phyloP scores from a whole-genome alignment of 2,329 filamentous ascomycete species.

The Moelleriella libera region DNA sequence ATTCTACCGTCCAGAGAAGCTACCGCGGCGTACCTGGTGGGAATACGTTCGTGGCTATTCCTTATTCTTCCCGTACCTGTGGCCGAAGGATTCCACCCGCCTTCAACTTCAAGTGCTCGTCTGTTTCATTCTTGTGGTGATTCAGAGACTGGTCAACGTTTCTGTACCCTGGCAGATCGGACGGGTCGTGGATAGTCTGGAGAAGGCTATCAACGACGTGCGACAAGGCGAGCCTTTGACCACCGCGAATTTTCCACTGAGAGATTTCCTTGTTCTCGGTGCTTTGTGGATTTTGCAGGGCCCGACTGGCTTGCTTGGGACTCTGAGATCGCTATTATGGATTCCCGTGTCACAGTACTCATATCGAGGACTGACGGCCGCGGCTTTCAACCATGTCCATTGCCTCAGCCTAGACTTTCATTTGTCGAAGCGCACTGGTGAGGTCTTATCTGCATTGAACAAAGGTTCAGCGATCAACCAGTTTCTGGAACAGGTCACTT shows the following conservation, averaged over 20 bases:
- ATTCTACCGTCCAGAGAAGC: conserved; percentile 79
- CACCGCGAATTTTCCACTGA: conserved; percentile 18
- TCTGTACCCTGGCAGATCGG: conserved; percentile 74
- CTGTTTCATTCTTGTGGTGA: conserved; percentile 67
- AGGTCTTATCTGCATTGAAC: conserved; percentile 87
- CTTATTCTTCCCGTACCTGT: conserved; percentile 91
- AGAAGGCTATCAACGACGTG: conserved; percentile 34
- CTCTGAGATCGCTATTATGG: conserved; percentile 73
- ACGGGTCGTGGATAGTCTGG: conserved; percentile 61
- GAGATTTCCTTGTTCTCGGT: conserved; percentile 28
- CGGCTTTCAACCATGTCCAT: conserved; percentile 95
- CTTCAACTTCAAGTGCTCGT: conserved; percentile 68
- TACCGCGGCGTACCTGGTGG: conserved; percentile 85
- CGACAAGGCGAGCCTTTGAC: conserved; percentile 19
- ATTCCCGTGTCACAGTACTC: conserved; percentile 96
- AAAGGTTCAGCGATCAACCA: conserved; percentile 94
- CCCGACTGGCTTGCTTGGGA: conserved; percentile 74
- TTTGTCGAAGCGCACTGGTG: conserved; percentile 88
- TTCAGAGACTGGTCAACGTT: conserved; percentile 76
- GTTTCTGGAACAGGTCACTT: conserved; percentile 92
- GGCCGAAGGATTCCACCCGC: conserved; percentile 65
- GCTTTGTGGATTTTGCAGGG: conserved; percentile 79
- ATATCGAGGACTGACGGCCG: conserved; percentile 84
- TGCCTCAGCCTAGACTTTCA: conserved; percentile 92
- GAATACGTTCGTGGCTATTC: conserved; percentile 89